Conservation (phyloP, 306 rosid species). For the Cajanus cajan region DNA sequence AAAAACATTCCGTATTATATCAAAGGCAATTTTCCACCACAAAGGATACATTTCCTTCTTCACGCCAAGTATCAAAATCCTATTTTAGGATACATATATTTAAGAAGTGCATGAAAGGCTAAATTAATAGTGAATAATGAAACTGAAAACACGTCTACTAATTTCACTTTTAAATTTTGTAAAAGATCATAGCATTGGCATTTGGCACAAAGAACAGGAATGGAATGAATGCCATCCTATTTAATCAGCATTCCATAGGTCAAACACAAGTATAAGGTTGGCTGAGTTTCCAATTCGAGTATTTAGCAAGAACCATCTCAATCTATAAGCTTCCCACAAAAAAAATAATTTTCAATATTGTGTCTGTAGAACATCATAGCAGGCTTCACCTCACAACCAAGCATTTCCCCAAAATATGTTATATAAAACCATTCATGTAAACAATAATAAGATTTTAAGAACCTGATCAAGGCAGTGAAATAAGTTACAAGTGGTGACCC, state of each 20-base stretch:
- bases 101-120: background rate
- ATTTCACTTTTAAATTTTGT: background rate
- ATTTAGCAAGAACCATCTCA: no score
- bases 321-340: no score
- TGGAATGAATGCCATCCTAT: background rate
- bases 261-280: no score
- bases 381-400: background rate
- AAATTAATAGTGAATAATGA: background rate
- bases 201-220: background rate
- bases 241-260: no score
- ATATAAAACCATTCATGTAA: background rate
- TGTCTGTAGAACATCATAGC: background rate
- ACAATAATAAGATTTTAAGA: background rate
- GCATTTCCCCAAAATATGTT: background rate
- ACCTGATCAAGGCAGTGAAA: background rate
- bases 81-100: background rate
- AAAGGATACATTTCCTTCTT: background rate
- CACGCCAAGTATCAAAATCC: background rate
- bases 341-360: no score
- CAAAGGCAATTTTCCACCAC: no score
- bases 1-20: no score
- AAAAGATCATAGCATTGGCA: background rate
- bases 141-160: background rate
- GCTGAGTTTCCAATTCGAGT: no score
- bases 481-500: slow-evolving; percentile 2